A percentile compares a stretch with the other conserved stretches of the same genome.
phyloP scores from a whole-genome alignment of 352 stramenopile genomes.

The Peronosclerospora sorghi region DNA sequence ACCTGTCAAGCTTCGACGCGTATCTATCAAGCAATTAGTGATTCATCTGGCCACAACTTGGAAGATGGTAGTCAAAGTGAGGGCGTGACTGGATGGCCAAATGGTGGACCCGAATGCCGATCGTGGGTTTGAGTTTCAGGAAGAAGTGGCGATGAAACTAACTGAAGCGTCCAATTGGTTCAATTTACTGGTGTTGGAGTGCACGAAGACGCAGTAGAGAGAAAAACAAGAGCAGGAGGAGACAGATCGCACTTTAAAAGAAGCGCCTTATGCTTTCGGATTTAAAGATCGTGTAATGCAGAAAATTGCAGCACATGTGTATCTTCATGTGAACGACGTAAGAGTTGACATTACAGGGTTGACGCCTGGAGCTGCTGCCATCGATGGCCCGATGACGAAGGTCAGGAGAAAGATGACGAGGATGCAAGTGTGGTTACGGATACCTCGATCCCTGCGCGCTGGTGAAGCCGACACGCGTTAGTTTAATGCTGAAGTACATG shows the following conservation, averaged over 20 bases:
- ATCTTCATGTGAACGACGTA: constrained; percentile 37
- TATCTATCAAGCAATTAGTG: constrained; percentile 33
- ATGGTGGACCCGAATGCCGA: constrained; percentile 35
- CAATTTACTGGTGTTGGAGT: constrained; percentile 20
- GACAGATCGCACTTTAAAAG: constrained; percentile 1
- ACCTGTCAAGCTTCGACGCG: constrained; percentile 24
- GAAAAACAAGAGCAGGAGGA: constrained; percentile 18
- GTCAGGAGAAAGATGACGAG: constrained; percentile 14
- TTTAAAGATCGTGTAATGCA: constrained; percentile 60
- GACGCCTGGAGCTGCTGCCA: constrained; percentile 10
- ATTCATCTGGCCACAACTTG: constrained; percentile 38
- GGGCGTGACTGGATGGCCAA: constrained; percentile 30
- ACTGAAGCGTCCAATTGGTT: constrained; percentile 30
- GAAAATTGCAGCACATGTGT: constrained; percentile 44
- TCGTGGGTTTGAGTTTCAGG: constrained; percentile 31
- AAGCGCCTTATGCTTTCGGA: constrained; percentile 22
- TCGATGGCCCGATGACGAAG: constrained; percentile 21
- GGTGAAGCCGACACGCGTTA: constrained; percentile 26
- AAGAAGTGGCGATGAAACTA: constrained; percentile 48
- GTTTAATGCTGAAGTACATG: constrained; percentile 20
- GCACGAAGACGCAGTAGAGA: constrained; percentile 24
- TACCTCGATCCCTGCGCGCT: constrained; percentile 14
- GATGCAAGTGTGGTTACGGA: constrained; percentile 11
- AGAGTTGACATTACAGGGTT: constrained; percentile 27
- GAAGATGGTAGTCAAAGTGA: constrained; percentile 41